These are phyloP conservation scores for Brassica balearica DNA, from an alignment of 441 rosid genomes.

Conservation along the genomic window DNA sequence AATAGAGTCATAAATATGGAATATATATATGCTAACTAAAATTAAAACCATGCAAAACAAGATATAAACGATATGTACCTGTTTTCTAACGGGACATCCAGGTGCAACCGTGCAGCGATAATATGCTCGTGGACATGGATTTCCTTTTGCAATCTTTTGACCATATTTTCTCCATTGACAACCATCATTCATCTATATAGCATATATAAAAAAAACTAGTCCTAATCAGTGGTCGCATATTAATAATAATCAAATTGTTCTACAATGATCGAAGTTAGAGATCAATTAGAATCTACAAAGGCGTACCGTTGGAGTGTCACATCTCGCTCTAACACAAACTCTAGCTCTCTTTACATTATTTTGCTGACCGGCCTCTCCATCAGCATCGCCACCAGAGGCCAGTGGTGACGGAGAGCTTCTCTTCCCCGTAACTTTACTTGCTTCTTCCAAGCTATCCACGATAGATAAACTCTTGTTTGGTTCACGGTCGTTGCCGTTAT, in stretches of 20 bases:
- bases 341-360: slow-evolving; percentile 73
- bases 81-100: slow-evolving; percentile 86
- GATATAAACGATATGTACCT: slow-evolving; percentile 48
- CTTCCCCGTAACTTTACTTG: slow-evolving; percentile 53
- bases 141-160: slow-evolving; percentile 85
- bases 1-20: background rate
- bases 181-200: slow-evolving; percentile 80
- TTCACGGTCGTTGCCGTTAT: slow-evolving; percentile 42
- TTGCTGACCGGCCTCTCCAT: slow-evolving; percentile 67
- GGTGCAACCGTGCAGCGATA: slow-evolving; percentile 84
- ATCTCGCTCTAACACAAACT: slow-evolving; percentile 89
- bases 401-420: slow-evolving; percentile 41
- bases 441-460: slow-evolving; percentile 52
- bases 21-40: slow-evolving; percentile 3
- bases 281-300: background rate
- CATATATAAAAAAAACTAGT: slow-evolving; percentile 8
- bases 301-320: slow-evolving; percentile 84
- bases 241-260: background rate
- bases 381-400: slow-evolving; percentile 39
- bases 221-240: background rate
- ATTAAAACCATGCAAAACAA: background rate
- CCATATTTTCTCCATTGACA: slow-evolving; percentile 98
- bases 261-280: background rate
- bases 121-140: slow-evolving; percentile 88
- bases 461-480: slow-evolving; percentile 43